Base-by-base conservation (phyloP, 176 grass and related monocot genomes). In the Alloteropsis semialata region DNA sequence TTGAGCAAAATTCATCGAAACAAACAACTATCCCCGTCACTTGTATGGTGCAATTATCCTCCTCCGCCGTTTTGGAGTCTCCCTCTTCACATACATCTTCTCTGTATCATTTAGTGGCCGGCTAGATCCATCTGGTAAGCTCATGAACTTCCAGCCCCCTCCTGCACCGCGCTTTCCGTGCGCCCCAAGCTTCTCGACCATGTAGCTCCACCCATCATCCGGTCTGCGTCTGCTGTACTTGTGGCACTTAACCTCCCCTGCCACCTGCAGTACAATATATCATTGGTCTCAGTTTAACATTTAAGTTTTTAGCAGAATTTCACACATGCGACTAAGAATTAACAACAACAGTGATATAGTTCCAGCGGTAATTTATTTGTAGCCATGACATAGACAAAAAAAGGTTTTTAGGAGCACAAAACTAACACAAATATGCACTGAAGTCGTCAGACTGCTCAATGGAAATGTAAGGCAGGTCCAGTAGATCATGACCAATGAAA, bases 11-110 rank as follows among this genome's bases (percentile, higher is more conserved):
- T 78, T 57, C 67, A 45, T 69, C 27, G 21, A 1, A 8, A 85
- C 55, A 71, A 49, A 34, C 10, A 10, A 57, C 29, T 18, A 16
- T 46, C 64, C 22, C 13, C 38, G 29, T 85, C 76, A 93, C 54
- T 92, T 95, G 74, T 85, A 99, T 24, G 96, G 96, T 27, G 91
- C 89, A 36, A 99, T 93, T 69, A 99, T 96, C 87, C 93, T 93
- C 68, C 89, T 77, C 25, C 96, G 85, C 12, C 79, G 76, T 75
- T 87, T 99, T 50, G 93, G 96, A 65, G 84, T 99, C 69, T 99
- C 93, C 81, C 96, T 91, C 87, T 99, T 96, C 65, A 94, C 69
- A 79, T 94, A 96, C 93, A 99, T 96, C 82, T 93, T 96, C 87
- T 99, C 97, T 85, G 76, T 92, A 27, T 99, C 91, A 37, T 99